Evolutionary conservation across 805 yeast species (phyloP).

Genomic region (Metschnikowia kofuensis): DNA sequence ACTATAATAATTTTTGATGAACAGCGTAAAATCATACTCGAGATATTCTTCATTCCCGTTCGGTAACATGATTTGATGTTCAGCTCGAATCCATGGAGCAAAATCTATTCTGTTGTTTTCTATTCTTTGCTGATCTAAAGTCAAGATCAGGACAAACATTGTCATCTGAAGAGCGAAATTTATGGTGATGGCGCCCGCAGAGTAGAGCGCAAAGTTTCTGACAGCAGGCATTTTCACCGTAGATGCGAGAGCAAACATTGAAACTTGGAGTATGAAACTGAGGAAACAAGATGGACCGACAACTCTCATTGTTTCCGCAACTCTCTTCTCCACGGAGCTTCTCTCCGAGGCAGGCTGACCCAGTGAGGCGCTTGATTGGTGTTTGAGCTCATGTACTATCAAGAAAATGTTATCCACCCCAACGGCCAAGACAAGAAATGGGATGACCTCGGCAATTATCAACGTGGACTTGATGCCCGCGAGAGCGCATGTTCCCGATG

Average conservation of each 20-base stretch:
- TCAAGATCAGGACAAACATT: conserved; percentile 67
- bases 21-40: conserved; percentile 23
- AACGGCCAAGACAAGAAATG: conserved; percentile 86
- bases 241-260: conserved; percentile 76
- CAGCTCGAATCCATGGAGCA: conserved; percentile 50
- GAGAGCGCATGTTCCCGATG: conserved; percentile 77
- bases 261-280: conserved; percentile 74
- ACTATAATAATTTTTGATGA: conserved; percentile 52
- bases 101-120: conserved; percentile 61
- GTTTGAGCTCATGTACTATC: conserved; percentile 73
- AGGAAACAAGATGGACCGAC: conserved; percentile 86
- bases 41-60: not conserved
- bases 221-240: conserved; percentile 95
- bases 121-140: conserved; percentile 61
- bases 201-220: conserved; percentile 84
- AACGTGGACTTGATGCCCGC: conserved; percentile 83
- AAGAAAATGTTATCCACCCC: conserved; percentile 95
- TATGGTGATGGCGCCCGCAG: conserved; percentile 79
- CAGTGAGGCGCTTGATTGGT: conserved; percentile 39
- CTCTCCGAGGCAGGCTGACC: not conserved
- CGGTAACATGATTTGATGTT: conserved; percentile 4
- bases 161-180: conserved; percentile 81
- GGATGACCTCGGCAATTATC: conserved; percentile 95
- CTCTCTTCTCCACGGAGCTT: conserved; percentile 48
- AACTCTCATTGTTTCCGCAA: conserved; percentile 62